Evolutionary conservation across 345 rosid species (phyloP).

Genomic region (Citrus inodora): DNA sequence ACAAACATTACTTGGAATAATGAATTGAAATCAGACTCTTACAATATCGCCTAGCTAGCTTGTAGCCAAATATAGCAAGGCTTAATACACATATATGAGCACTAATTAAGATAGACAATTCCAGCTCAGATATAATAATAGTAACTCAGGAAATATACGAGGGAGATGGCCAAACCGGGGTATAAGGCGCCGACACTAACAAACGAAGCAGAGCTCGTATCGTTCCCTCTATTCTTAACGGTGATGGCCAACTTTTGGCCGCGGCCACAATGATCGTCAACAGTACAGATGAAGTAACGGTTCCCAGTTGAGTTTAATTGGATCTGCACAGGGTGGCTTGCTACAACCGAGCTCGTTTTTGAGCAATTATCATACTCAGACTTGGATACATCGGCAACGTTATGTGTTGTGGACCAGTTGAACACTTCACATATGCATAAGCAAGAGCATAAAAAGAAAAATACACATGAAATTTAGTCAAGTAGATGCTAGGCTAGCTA

Average conservation of each 20-base stretch:
- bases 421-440: constrained; percentile 5
- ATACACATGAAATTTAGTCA: not conserved
- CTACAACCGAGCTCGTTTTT: not conserved
- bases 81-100: too few relatives aligned
- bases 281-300: constrained; percentile 27
- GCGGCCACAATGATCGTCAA: constrained; percentile 19
- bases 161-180: not conserved
- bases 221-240: not conserved
- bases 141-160: not conserved
- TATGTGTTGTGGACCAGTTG: constrained; percentile 26
- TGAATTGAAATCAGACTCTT: too few relatives aligned
- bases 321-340: not conserved
- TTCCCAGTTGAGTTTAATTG: not conserved
- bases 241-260: constrained; percentile 32
- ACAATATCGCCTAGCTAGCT: too few relatives aligned
- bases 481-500: not conserved
- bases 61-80: too few relatives aligned
- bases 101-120: too few relatives aligned
- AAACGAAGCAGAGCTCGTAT: not conserved
- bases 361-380: constrained; percentile 25
- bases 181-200: not conserved
- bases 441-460: too few relatives aligned
- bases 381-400: constrained; percentile 4
- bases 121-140: not conserved
- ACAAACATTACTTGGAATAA: too few relatives aligned